phyloP scores from a whole-genome alignment of 1,284 basidiomycete species.

The Boletus sp. region DNA sequence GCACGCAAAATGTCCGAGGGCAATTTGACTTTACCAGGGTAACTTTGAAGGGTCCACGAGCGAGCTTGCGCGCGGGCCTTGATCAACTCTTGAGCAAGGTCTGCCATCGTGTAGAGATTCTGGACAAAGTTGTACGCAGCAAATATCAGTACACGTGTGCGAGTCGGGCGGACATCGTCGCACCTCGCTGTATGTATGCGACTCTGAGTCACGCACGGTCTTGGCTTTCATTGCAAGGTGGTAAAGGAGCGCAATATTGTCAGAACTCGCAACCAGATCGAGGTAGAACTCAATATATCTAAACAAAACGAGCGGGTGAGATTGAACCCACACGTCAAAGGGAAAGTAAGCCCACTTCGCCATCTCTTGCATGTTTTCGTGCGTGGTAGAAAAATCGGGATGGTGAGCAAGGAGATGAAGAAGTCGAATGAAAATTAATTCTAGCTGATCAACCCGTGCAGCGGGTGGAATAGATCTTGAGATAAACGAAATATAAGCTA shows the following conservation, averaged over 20 bases:
- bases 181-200: conserved; percentile 66
- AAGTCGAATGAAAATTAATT: conserved; percentile 81
- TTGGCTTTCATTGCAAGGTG: conserved; percentile 83
- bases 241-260: conserved; percentile 82
- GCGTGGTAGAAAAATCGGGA: conserved; percentile 74
- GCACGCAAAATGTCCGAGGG: conserved; percentile 80
- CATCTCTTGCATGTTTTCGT: conserved; percentile 66
- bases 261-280: conserved; percentile 65
- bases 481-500: conserved; percentile 51
- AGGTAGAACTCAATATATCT: conserved; percentile 92
- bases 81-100: conserved; percentile 86
- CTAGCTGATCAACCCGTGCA: conserved; percentile 66
- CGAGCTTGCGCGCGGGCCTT: conserved; percentile 62
- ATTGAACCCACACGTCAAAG: not conserved
- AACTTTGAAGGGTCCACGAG: conserved; percentile 76
- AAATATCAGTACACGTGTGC: not conserved
- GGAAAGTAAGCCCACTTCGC: conserved; percentile 52
- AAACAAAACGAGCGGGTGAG: not conserved
- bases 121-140: conserved; percentile 52
- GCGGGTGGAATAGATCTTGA: conserved; percentile 49
- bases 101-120: conserved; percentile 88
- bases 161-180: conserved; percentile 11
- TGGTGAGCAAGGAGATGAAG: conserved; percentile 90
- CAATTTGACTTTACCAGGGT: conserved; percentile 77
- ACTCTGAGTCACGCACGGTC: conserved; percentile 76